Evolutionary conservation across 2,329 filamentous ascomycete genomes (phyloP), one percentile per base, ranked within the genome.

Genomic region (Aspergillus spinulosporus): DNA sequence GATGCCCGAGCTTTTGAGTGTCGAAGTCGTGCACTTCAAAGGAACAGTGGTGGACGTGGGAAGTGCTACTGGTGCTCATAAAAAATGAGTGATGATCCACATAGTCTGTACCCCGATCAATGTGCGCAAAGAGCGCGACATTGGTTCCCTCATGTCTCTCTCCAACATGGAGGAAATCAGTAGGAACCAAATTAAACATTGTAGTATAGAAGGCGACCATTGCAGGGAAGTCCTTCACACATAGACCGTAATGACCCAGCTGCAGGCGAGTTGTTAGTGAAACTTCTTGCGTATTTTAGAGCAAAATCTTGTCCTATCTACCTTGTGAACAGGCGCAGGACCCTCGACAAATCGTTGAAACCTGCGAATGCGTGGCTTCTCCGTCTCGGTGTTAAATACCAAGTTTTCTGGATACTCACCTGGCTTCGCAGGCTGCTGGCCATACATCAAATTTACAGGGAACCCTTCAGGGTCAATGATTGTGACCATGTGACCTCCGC

Each of bases 41-140:
- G 0, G 68, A 72, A 37, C 72, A 74, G 62, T 83, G 80, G 51
- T 82, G 80, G 0, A 82, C 78, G 59, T 81, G 78, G 0, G 66
- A 59, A 31, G 60, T 64, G 0, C 58, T 46, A 37, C 3, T n/a
- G 0, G 63, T 60, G 14, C 58, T 67, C 61, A 83, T 71, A 71
- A 83, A 84, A 54, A 84, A 79, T 4, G 72, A 74, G 58, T 84
- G 82, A 59, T 84, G 82, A 62, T 84, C 81, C 0, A 78, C 76
- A 21, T 73, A 72, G 0, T 72, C 68, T 0, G 70, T 63, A 0
- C 80, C 81, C 0, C 75, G 72, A 58, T 84, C 81, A 49, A 84
- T 74, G 57, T 82, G 80, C 1, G 72, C 70, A 64, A 84, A 84
- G 7, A 75, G 64, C 0, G 78, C 75, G 14, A 73, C 70, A 39